Base-by-base conservation (phyloP, 495 filamentous ascomycete genomes). In the Talaromyces proteolyticus region DNA sequence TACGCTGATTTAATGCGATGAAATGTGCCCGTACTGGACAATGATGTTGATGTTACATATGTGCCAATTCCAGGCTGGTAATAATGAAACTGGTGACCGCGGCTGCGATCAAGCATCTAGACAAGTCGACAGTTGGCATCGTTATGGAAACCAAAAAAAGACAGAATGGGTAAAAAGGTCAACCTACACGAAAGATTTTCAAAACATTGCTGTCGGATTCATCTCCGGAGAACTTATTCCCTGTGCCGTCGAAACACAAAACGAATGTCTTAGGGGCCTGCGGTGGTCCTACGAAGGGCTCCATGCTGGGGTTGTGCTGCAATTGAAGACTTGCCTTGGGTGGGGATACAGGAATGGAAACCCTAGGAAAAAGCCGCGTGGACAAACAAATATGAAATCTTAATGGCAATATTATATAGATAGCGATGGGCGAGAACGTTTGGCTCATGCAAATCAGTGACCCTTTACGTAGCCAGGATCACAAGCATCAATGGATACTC, bases 221-320 rank as follows among this genome's bases (percentile, higher is more conserved):
- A 58, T 88, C 86, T 8, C 90, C 88, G 23, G 75, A 74, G 59
- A 93, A 94, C 56, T 91, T 88, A 58, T 95, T 93, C 2, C 89
- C 89, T 0, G 90, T 95, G 20, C 90, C 90, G 61, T 95, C 90
- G 51, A 95, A 95, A 57, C 89, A 94, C 3, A 95, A 71, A 16
- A 95, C 81, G 42, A 94, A 75, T 50, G 78, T 76, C 60, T 70
- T 76, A 4, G 69, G 70, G 23, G 53, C 50, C 18, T 40, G 47
- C 12, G 50, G 51, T 4, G 58, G 57, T 26, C 47, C 53, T 23
- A 59, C 49, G 7, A 34, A 36, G 20, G 47, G 47, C 17, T 52
- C 50, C 50, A 52, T 52, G 12, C 11, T 44, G 41, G 36, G 14
- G 18, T 26, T 22, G 29, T 14, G 29, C 8, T 14, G 29, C 29